Base-by-base conservation (phyloP, 1,139 yeast species). In the Yamadazyma diddensiae region DNA sequence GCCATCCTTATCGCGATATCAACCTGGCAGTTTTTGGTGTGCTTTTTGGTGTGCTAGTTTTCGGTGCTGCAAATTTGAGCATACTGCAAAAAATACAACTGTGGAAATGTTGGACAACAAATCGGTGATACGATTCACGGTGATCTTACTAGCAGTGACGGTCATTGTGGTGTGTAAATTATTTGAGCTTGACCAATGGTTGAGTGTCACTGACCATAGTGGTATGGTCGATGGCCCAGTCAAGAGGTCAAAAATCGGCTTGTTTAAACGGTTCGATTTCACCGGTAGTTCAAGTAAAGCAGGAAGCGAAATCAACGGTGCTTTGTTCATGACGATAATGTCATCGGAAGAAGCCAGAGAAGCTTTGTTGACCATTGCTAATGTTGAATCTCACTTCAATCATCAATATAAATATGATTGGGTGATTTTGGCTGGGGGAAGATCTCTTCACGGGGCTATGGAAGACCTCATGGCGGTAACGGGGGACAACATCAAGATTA, bases 1-100 rank as follows among this genome's bases (percentile, higher is more conserved):
- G 73, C 69, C 75, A 69, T 69, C 6, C n/a, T 29, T 18, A 18
- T 18, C 20, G n/a, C n/a, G n/a, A n/a, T n/a, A n/a, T n/a, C n/a
- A n/a, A n/a, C n/a, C n/a, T n/a, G n/a, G n/a, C n/a, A n/a, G n/a
- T n/a, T n/a, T n/a, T n/a, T n/a, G n/a, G n/a, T n/a, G n/a, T n/a
- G n/a, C n/a, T n/a, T n/a, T n/a, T n/a, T n/a, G n/a, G n/a, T n/a
- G n/a, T n/a, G n/a, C n/a, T n/a, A n/a, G n/a, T n/a, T n/a, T n/a
- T n/a, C n/a, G n/a, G n/a, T n/a, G n/a, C n/a, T n/a, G n/a, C n/a
- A n/a, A n/a, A n/a, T n/a, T n/a, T n/a, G n/a, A n/a, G n/a, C n/a
- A n/a, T n/a, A n/a, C n/a, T n/a, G n/a, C n/a, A n/a, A n/a, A n/a
- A n/a, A n/a, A n/a, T n/a, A n/a, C n/a, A n/a, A n/a, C 14, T 25